Evolutionary conservation across 257 asterid genomes (phyloP), one percentile per base, ranked within the genome.

Genomic region (Penstemon newberryi): DNA sequence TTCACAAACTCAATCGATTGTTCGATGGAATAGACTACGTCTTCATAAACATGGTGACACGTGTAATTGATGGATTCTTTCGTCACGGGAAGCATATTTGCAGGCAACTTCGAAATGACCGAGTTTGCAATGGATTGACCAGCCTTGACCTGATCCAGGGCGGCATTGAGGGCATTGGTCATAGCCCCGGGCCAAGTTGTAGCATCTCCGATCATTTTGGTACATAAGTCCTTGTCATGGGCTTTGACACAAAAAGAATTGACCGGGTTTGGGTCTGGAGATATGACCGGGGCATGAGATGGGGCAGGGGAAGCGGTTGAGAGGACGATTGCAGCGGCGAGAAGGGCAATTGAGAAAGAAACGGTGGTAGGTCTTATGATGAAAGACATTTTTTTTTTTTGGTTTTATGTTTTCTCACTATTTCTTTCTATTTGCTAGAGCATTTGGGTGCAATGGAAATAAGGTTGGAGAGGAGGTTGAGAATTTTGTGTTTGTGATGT

Each of bases 121-220:
- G 51, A n/a, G 72, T 63, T 56, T 1, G 63, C 72, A 6, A 64
- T 56, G 5, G 54, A 0, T 9, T 70, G 61, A 0, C 77, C 74
- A 37, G 60, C 61, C 52, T 52, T 66, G 40, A 49, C 70, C 75
- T 8, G 63, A 8, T 25, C 12, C 41, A 41, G 0, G 12, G 60
- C 72, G 66, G 18, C 61, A 5, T 55, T 47, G 6, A 79, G 63
- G 40, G 72, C 77, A 65, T 62, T 79, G 0, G 70, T 71, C 80
- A 75, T 79, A 10, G 80, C 83, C 5, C 64, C 66, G 5, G 8
- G 38, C 80, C 80, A 79, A 4, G 56, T 70, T 6, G 13, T 44
- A n/a, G 75, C 80, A 8, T 45, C 47, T 7, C 68, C 55, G n/a
- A 38, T 36, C 70, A 79, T 13, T 18, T 71, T 54, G 0, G 12